Conservation (phyloP, 2,329 filamentous ascomycete species). For the Stenocarpella maydis region DNA sequence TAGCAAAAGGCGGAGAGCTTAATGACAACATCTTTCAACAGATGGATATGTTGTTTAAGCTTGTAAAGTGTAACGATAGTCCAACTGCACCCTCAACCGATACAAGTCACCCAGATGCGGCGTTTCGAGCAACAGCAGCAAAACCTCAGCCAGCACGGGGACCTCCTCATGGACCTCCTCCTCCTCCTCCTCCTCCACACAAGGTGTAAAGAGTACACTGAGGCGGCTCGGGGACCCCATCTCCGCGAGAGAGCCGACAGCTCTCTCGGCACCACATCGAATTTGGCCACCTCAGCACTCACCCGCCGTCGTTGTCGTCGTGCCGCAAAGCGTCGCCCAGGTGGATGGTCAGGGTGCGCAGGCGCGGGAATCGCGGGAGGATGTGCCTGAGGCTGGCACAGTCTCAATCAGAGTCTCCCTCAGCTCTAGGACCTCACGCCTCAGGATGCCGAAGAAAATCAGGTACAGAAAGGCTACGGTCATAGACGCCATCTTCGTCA, state of each 20-base stretch:
- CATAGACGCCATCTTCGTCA: no score
- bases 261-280: background rate
- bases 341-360: background rate
- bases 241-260: background rate
- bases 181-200: background rate
- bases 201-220: background rate
- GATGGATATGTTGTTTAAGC: background rate
- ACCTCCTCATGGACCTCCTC: background rate
- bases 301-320: background rate
- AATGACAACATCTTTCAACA: background rate
- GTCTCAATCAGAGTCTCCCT: background rate
- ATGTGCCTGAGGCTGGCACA: background rate
- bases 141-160: background rate
- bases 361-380: background rate
- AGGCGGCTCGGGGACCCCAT: background rate
- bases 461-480: no score
- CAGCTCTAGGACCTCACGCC: background rate
- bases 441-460: no score
- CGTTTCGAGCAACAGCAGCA: background rate
- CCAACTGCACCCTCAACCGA: background rate
- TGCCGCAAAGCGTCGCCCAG: background rate
- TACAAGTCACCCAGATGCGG: background rate
- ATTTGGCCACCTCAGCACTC: background rate
- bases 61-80: background rate
- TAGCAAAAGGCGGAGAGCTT: slow-evolving; percentile 12